A percentile compares a stretch with the other conserved stretches of the same genome.
Conservation (phyloP, 805 yeast genomes). For the Teunomyces tritomae region DNA sequence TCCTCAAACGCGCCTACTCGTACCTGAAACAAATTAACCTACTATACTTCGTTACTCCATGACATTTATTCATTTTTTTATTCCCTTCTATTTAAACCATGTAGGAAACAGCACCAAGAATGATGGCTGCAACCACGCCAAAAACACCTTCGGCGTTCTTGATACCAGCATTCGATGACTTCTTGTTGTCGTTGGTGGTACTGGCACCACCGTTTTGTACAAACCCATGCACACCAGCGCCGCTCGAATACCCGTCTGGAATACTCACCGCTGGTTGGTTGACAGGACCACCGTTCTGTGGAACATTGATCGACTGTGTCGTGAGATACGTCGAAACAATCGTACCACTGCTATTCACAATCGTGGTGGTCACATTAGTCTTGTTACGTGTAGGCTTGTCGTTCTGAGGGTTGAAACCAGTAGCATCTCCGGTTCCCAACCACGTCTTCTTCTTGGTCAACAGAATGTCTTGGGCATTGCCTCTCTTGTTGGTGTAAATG, state of each 20-base stretch:
- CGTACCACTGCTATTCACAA: conserved; percentile 1
- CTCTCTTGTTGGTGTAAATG: conserved; percentile 46
- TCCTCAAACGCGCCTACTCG: too few relatives aligned
- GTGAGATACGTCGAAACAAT: neutral
- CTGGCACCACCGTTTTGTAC: neutral
- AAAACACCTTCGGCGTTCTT: conserved; percentile 11
- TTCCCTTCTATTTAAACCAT: conserved; percentile 5
- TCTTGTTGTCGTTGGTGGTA: neutral
- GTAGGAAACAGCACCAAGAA: conserved; percentile 19
- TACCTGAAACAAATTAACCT: too few relatives aligned
- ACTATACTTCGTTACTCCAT: neutral
- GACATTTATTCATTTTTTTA: neutral
- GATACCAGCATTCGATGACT: conserved; percentile 1
- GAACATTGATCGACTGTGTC: conserved; percentile 4
- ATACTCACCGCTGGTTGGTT: neutral
- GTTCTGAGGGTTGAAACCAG: conserved; percentile 62
- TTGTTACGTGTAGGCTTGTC: conserved; percentile 8
- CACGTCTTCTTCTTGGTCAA: conserved; percentile 62
- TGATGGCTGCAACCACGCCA: conserved; percentile 18
- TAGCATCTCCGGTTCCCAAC: conserved; percentile 57
- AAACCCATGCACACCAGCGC: neutral
- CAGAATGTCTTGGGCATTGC: conserved; percentile 36
- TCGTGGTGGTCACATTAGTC: conserved; percentile 5
- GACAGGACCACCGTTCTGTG: conserved; percentile 5
- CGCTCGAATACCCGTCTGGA: neutral